Percentiles rank a stretch among this genome's conserved stretches.
Evolutionary conservation across 352 stramenopile genomes (phyloP).

Genomic region (Globisporangium rhizosaccharum): DNA sequence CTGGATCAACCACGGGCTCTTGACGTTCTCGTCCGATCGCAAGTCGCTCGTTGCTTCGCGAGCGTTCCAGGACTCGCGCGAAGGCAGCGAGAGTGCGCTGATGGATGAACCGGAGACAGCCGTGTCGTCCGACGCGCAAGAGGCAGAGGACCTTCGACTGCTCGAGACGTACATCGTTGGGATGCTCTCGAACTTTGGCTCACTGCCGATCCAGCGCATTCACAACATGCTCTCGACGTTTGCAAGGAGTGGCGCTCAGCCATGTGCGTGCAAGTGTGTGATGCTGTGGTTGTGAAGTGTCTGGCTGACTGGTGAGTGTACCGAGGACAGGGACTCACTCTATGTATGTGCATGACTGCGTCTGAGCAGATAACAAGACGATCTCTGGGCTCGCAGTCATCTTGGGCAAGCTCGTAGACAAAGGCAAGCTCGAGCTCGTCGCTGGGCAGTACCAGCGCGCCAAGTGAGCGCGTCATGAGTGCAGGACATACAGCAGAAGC

Average conservation of each 20-base stretch:
- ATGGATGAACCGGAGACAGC: slow-evolving; percentile 69
- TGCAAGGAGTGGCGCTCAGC: slow-evolving; percentile 58
- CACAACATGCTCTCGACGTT: slow-evolving; percentile 93
- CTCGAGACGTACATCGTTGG: slow-evolving; percentile 94
- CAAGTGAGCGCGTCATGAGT: slow-evolving; percentile 1
- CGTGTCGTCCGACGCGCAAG: slow-evolving; percentile 87
- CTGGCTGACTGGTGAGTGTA: neutral
- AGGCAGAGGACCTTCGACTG: slow-evolving; percentile 90
- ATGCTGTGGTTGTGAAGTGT: neutral
- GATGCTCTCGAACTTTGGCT: slow-evolving; percentile 94
- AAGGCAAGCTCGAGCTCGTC: slow-evolving; percentile 61
- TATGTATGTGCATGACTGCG: slow-evolving; percentile 14
- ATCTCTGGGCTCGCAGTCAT: slow-evolving; percentile 72
- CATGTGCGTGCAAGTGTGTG: slow-evolving; percentile 40
- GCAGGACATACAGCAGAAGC: too few relatives aligned
- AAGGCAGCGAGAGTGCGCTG: slow-evolving; percentile 26
- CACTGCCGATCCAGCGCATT: slow-evolving; percentile 89
- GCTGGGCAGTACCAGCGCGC: slow-evolving; percentile 57
- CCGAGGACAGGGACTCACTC: neutral
- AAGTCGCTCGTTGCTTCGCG: slow-evolving; percentile 37
- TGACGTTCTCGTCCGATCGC: slow-evolving; percentile 36
- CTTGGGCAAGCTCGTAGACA: slow-evolving; percentile 61
- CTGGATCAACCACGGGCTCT: slow-evolving; percentile 69
- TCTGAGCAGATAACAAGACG: slow-evolving; percentile 63
- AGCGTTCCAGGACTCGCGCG: slow-evolving; percentile 41